phyloP scores from a whole-genome alignment of 345 rosid genomes.

The Aquilaria malaccensis region DNA sequence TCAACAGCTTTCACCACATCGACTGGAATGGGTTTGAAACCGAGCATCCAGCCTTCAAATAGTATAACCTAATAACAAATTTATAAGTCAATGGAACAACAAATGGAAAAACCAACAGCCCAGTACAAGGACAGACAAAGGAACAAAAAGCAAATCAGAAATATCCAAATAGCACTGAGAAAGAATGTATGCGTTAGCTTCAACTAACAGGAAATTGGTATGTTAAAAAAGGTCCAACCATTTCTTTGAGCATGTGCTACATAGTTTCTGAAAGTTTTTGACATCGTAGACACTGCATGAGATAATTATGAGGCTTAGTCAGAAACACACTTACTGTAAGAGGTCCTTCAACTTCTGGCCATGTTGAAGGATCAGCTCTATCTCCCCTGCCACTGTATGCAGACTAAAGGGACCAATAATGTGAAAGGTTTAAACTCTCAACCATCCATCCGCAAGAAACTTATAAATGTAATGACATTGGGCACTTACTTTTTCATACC shows the following conservation, averaged over 20 bases:
- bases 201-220: not conserved
- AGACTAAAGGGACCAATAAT: slow-evolving; percentile 45
- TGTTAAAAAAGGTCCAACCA: not conserved
- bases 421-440: slow-evolving; percentile 4
- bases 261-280: too few species aligned
- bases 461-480: not conserved
- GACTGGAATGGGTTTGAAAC: slow-evolving; percentile 68
- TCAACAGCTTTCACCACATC: slow-evolving; percentile 67
- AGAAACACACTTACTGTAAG: slow-evolving; percentile 40
- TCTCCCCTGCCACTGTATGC: slow-evolving; percentile 89
- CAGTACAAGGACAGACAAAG: not conserved
- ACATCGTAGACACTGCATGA: not conserved
- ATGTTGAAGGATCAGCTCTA: slow-evolving; percentile 68
- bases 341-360: slow-evolving; percentile 97
- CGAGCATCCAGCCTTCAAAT: slow-evolving; percentile 99
- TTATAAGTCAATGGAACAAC: not conserved
- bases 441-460: not conserved
- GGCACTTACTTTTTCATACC: slow-evolving; percentile 75
- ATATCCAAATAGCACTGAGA: too few species aligned
- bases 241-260: not conserved
- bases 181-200: too few species aligned
- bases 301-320: not conserved
- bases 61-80: slow-evolving; percentile 51
- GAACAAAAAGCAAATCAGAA: too few species aligned
- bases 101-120: not conserved